A percentile compares a stretch with the other conserved stretches of the same genome.
Evolutionary conservation across 345 rosid species (phyloP).

Genomic region (Salix purpurea): DNA sequence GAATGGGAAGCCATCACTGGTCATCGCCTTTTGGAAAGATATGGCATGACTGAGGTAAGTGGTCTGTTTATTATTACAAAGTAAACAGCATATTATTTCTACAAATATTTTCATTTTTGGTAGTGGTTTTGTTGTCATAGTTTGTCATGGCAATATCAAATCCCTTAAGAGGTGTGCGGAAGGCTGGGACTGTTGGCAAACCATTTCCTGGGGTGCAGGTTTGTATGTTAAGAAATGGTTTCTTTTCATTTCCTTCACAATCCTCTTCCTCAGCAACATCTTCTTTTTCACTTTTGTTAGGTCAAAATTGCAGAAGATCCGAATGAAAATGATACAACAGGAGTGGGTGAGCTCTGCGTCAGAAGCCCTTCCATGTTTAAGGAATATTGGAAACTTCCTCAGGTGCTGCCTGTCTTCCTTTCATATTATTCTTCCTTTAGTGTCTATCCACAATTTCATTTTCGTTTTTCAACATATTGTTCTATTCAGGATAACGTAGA

Average conservation of each 20-base stretch:
- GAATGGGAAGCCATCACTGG: conserved; percentile 94
- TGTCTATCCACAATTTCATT: background rate
- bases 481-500: background rate
- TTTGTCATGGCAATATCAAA: conserved; percentile 95
- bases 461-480: background rate
- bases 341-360: conserved; percentile 82
- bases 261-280: background rate
- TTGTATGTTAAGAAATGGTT: conserved; percentile 13
- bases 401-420: conserved; percentile 33
- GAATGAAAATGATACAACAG: conserved; percentile 39
- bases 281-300: conserved; percentile 26
- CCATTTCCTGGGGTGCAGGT: conserved; percentile 97
- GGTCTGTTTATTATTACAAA: background rate
- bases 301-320: conserved; percentile 64
- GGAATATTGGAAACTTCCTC: conserved; percentile 95
- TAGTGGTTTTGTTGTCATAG: conserved; percentile 34
- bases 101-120: background rate
- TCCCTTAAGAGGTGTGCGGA: conserved; percentile 69
- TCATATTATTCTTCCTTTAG: background rate
- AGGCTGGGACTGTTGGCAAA: conserved; percentile 94
- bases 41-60: conserved; percentile 96
- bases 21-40: conserved; percentile 91
- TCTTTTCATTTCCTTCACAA: background rate
- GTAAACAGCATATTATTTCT: background rate
- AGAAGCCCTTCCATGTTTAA: conserved; percentile 90